Percentiles rank a stretch among this genome's conserved stretches.
These are phyloP conservation scores for Macrotyloma uniflorum DNA, from an alignment of 306 rosid species.

Conservation along the genomic window DNA sequence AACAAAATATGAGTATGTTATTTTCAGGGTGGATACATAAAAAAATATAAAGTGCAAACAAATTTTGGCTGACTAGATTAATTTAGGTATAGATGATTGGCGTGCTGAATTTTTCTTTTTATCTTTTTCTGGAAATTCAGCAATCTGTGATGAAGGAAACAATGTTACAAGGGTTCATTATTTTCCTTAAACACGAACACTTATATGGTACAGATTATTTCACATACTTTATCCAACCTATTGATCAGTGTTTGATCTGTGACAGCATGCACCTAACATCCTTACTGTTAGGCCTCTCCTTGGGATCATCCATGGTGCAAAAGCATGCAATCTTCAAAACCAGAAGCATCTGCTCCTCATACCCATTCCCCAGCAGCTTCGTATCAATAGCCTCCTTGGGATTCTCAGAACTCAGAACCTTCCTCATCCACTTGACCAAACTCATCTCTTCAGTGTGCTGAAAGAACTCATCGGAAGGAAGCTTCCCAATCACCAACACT, in stretches of 20 bases:
- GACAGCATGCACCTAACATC: conserved; percentile 77
- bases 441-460: conserved; percentile 70
- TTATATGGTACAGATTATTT: conserved; percentile 20
- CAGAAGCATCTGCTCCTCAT: conserved; percentile 90
- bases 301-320: conserved; percentile 83
- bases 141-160: conserved; percentile 31
- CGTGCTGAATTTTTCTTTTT: conserved; percentile 7
- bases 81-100: background rate
- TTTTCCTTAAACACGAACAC: background rate
- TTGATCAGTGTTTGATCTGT: conserved; percentile 67
- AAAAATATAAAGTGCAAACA: background rate
- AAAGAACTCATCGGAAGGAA: conserved; percentile 79
- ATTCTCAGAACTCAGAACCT: conserved; percentile 63
- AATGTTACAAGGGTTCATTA: background rate
- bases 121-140: background rate
- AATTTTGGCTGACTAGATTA: background rate
- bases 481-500: conserved; percentile 77
- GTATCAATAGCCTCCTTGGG: conserved; percentile 64
- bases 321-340: conserved; percentile 88
- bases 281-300: conserved; percentile 90
- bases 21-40: background rate
- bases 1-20: background rate
- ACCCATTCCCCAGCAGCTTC: conserved; percentile 66
- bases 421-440: conserved; percentile 83
- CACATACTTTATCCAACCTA: background rate